Percentiles rank a stretch among this genome's conserved stretches.
Evolutionary conservation across 2,329 filamentous ascomycete species (phyloP).

Genomic region (Cercospora janseana): DNA sequence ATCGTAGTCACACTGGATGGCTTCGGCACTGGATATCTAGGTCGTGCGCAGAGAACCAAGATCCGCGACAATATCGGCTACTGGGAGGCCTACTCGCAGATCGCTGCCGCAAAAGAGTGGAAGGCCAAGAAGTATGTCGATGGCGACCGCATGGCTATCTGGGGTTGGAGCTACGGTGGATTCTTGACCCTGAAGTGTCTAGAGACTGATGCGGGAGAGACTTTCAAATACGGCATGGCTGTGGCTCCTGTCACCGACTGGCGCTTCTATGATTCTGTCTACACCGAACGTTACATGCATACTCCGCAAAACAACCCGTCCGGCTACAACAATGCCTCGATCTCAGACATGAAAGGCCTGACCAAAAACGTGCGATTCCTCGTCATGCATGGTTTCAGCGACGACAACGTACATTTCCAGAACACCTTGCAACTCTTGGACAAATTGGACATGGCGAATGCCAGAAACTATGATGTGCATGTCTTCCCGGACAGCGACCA

Average conservation of each 20-base stretch:
- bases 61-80: conserved; percentile 81
- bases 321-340: conserved; percentile 73
- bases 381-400: conserved; percentile 92
- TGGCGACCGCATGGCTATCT: conserved; percentile 77
- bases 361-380: conserved; percentile 79
- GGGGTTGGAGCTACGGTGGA: conserved; percentile 97
- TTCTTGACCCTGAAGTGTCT: conserved; percentile 94
- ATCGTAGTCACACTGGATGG: conserved; percentile 93
- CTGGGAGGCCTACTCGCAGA: conserved; percentile 86
- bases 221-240: conserved; percentile 95
- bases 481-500: conserved; percentile 97
- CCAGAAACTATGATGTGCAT: conserved; percentile 95
- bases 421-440: conserved; percentile 87
- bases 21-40: conserved; percentile 86
- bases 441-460: conserved; percentile 72
- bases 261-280: conserved; percentile 90
- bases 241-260: conserved; percentile 98
- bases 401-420: conserved; percentile 97
- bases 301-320: conserved; percentile 76
- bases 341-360: conserved; percentile 73
- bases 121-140: conserved; percentile 81
- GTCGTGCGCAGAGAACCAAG: conserved; percentile 76
- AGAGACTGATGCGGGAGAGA: conserved; percentile 82
- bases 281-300: conserved; percentile 97
- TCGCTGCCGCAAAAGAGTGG: conserved; percentile 83